Evolutionary conservation across 1,139 yeast species (phyloP), one percentile per base, ranked within the genome.

Genomic region (Kodamaea alishanica): DNA sequence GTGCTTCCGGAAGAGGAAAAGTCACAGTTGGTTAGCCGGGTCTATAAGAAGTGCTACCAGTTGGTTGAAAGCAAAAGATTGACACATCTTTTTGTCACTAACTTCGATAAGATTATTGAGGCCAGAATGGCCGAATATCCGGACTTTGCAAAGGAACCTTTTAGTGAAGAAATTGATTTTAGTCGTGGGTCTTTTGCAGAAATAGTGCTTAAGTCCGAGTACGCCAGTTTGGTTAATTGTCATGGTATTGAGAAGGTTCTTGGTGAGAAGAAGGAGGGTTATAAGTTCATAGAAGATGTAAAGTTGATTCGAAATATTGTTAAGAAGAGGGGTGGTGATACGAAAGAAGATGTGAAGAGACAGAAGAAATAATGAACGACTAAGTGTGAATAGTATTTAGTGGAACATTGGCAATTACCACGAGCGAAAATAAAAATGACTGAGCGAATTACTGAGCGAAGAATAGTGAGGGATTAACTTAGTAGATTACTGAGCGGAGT

Each of bases 291-390:
- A 29, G 75, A 72, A 8, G 89, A 82, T 57, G 75, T 65, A 1
- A 81, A 80, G 54, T 58, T 82, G 35, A 56, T 79, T 34, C 67
- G 76, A 40, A 81, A 79, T 49, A 70, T 82, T 15, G 47, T 75
- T 40, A 82, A 81, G 52, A 70, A 80, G 49, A 75, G 75, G 44
- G 65, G 58, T 24, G 58, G 54, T 11, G 59, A 54, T n/a, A 35
- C 34, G 24, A 43, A 43, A 22, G 45, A 42, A 20, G 46, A 43
- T 6, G 35, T 36, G 8, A 42, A 34, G 32, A 38, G 35, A 12
- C 28, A 15, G 8, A 46, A 49, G 38, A 42, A 31, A 32, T 8
- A 36, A 12, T 37, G 34, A 20, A 27, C 23, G 20, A 32, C 31
- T 27, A 23, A 23, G 20, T 3, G 20, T 15, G 20, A 15, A 4